A percentile compares a stretch with the other conserved stretches of the same genome.
Evolutionary conservation across 495 filamentous ascomycete genomes (phyloP).

Genomic region (Penicillium malachiteum): DNA sequence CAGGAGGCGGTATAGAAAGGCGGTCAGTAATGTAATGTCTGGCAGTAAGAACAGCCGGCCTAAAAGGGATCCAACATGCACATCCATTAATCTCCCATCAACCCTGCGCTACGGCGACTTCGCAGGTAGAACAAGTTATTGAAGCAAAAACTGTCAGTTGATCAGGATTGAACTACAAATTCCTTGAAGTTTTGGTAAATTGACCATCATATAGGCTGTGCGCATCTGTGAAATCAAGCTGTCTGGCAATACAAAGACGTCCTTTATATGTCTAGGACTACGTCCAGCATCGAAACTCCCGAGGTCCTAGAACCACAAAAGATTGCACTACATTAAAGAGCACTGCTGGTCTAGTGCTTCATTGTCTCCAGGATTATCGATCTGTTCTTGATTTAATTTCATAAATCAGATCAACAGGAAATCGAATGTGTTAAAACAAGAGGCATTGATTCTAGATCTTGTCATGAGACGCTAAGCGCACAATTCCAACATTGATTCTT

Average conservation of each 20-base stretch:
- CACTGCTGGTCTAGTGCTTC: no score
- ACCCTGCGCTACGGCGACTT: constrained; percentile 2
- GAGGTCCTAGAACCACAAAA: no score
- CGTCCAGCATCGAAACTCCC: no score
- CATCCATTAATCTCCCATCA: constrained; percentile 20
- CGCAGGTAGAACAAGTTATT: not conserved
- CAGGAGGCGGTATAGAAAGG: constrained; percentile 5
- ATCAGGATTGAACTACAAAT: not conserved
- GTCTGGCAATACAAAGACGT: no score
- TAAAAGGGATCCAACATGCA: constrained; percentile 29
- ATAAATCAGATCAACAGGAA: not conserved
- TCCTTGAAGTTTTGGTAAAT: not conserved
- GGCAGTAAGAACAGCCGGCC: constrained; percentile 22
- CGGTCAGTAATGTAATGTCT: constrained; percentile 14
- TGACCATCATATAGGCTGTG: no score
- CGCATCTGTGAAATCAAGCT: no score
- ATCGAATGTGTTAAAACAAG: not conserved
- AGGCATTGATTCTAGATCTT: constrained; percentile 2
- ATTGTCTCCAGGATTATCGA: not conserved
- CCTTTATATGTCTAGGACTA: no score
- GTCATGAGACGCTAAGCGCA: constrained; percentile 27
- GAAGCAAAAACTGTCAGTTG: not conserved
- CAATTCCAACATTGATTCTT: not conserved
- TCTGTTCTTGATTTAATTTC: not conserved
- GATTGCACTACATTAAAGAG: no score